phyloP scores from a whole-genome alignment of 2,329 filamentous ascomycete genomes.

The Aspergillus viridinutans region DNA sequence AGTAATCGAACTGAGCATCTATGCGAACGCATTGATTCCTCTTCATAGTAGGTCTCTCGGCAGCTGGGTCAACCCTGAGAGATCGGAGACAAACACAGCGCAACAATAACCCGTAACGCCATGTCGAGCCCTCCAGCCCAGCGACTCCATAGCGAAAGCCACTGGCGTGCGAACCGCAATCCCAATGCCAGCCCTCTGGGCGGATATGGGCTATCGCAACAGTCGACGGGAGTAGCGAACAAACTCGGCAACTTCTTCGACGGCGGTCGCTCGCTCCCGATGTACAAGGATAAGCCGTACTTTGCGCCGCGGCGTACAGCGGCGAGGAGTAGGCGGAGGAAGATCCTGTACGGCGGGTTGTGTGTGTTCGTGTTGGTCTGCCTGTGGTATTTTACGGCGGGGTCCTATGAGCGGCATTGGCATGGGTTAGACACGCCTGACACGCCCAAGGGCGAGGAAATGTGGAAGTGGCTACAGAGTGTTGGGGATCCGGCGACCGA shows the following conservation, averaged over 20 bases:
- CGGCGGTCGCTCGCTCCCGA: conserved; percentile 64
- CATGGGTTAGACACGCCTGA: conserved; percentile 16
- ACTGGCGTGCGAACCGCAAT: conserved; percentile 55
- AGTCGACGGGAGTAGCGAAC: conserved; percentile 52
- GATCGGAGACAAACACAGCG: conserved; percentile 29
- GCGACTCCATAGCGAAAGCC: conserved; percentile 57
- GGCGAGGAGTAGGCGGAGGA: conserved; percentile 59
- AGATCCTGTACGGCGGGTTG: conserved; percentile 55
- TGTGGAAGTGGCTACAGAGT: conserved; percentile 56
- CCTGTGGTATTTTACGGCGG: conserved; percentile 60
- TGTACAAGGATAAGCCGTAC: conserved; percentile 99
- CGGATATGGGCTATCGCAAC: conserved; percentile 33
- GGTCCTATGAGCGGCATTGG: conserved; percentile 13
- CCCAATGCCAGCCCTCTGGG: conserved; percentile 41
- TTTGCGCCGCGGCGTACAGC: conserved; percentile 50
- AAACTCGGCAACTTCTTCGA: conserved; percentile 64
- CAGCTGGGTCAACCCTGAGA: background rate
- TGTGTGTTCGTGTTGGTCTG: conserved; percentile 52
- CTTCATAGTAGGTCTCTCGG: background rate
- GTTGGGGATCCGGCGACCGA: conserved; percentile 41
- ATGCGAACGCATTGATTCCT: background rate
- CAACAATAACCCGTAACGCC: conserved; percentile 67
- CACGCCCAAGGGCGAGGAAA: conserved; percentile 37
- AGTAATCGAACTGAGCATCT: background rate
- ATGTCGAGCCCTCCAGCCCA: conserved; percentile 64